These are phyloP conservation scores for Phytophthora sp. DNA, from an alignment of 352 stramenopile species.

Conservation along the genomic window DNA sequence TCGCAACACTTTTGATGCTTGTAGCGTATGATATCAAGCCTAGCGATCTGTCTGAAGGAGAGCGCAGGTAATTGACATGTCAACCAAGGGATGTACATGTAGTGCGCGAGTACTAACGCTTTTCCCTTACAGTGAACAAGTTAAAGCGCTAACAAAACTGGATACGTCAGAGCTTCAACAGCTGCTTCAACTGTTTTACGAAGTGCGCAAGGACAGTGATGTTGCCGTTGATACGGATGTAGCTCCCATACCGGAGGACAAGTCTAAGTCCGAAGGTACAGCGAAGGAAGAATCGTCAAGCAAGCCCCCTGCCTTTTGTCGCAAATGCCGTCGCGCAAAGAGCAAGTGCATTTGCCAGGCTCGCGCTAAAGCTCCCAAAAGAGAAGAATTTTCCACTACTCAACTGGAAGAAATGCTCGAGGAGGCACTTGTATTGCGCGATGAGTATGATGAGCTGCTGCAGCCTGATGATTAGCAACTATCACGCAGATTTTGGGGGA, in stretches of 20 bases:
- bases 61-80: conserved; percentile 41
- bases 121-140: conserved; percentile 29
- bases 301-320: conserved; percentile 48
- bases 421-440: conserved; percentile 67
- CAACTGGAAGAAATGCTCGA: conserved; percentile 75
- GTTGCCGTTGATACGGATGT: conserved; percentile 69
- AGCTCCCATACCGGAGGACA: conserved; percentile 24
- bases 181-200: conserved; percentile 72
- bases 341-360: conserved; percentile 69
- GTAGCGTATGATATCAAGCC: conserved; percentile 60
- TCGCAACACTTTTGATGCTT: conserved; percentile 70
- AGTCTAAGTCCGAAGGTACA: conserved; percentile 10
- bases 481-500: neutral
- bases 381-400: conserved; percentile 51
- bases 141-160: conserved; percentile 63
- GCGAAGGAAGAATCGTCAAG: conserved; percentile 10
- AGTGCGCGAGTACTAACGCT: conserved; percentile 6
- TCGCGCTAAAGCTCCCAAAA: conserved; percentile 19
- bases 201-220: conserved; percentile 58
- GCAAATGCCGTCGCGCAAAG: conserved; percentile 69
- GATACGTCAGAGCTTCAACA: conserved; percentile 68
- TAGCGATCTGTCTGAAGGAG: conserved; percentile 39
- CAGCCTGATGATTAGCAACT: conserved; percentile 33
- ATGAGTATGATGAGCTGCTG: conserved; percentile 77
- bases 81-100: neutral